phyloP scores from a whole-genome alignment of 2,329 filamentous ascomycete genomes.

The Phaeosphaeria sp. region DNA sequence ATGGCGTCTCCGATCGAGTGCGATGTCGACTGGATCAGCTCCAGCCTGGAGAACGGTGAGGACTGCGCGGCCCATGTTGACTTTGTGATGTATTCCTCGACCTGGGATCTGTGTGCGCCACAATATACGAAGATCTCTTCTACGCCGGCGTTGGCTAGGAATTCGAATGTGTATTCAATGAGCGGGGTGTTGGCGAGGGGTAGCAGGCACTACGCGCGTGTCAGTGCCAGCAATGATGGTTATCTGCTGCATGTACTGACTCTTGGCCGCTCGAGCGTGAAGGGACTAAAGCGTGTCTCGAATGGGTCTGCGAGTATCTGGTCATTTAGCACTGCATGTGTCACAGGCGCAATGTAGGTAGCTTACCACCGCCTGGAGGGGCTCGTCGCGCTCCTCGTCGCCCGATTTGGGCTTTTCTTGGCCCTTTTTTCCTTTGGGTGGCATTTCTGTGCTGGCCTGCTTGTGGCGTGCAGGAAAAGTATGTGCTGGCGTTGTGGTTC shows the following conservation, averaged over 20 bases:
- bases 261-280: slow-evolving; percentile 86
- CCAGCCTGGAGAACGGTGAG: slow-evolving; percentile 80
- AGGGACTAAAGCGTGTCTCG: slow-evolving; percentile 87
- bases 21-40: slow-evolving; percentile 86
- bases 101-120: slow-evolving; percentile 81
- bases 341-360: slow-evolving; percentile 8
- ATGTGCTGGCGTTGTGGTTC: slow-evolving; percentile 7
- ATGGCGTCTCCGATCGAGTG: slow-evolving; percentile 92
- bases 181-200: slow-evolving; percentile 92
- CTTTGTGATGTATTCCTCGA: slow-evolving; percentile 82
- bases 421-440: slow-evolving; percentile 56
- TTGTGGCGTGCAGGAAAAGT: neutral
- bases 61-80: slow-evolving; percentile 78
- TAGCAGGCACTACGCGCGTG: slow-evolving; percentile 74
- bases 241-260: slow-evolving; percentile 59
- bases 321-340: slow-evolving; percentile 21
- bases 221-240: slow-evolving; percentile 24
- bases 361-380: slow-evolving; percentile 68
- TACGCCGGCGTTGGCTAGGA: slow-evolving; percentile 93
- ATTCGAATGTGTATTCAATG: slow-evolving; percentile 97
- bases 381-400: slow-evolving; percentile 67
- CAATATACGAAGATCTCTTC: slow-evolving; percentile 93
- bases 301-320: slow-evolving; percentile 93
- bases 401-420: slow-evolving; percentile 48
- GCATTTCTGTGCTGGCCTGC: slow-evolving; percentile 43